Base-by-base conservation (phyloP, 1,284 basidiomycete species). In the Porogramme epimiltina region DNA sequence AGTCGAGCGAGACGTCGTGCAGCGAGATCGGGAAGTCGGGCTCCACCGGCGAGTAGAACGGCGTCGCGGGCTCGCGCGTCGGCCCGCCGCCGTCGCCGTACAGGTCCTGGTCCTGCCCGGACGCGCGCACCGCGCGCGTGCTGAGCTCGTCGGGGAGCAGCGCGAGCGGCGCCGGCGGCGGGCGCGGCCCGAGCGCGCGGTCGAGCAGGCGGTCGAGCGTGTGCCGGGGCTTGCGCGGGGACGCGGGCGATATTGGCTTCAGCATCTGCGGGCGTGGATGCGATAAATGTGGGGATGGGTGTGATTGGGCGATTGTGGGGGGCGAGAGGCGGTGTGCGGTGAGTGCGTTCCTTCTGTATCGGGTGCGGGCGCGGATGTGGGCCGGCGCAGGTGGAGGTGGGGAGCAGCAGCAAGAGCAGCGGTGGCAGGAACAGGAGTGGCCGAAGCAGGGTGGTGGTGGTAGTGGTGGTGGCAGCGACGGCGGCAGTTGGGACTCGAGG, bases 1-100 rank as follows among this genome's bases (percentile, higher is more conserved):
- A 69, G 59, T 85, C 78, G 51, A 87, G 67, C 10, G 79, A 77
- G 23, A 49, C 34, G 13, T 73, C 47, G 37, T 59, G 52, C 38
- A 47, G 41, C 41, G 54, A 47, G 45, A 49, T 51, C 31, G 48
- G 50, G 19, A 55, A 41, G n/a, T 52, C 55, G 10, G 52, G 42
- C 39, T 49, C 59, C 43, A 52, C 55, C 43, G 43, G 61, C 48
- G 59, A 52, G 34, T 51, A 55, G 33, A 62, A 59, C 26, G 62
- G 63, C 16, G 66, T 66, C 16, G 62, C 11, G 59, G 62, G 47
- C 59, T 59, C 38, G 56, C 62, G 42, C 39, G 42, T 31, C n/a
- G n/a, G n/a, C n/a, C n/a, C n/a, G n/a, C n/a, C n/a, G n/a, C n/a
- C n/a, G n/a, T n/a, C n/a, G n/a, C n/a, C n/a, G 34, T 20, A 24